Base-by-base conservation (phyloP, 2,329 filamentous ascomycete genomes). In the Chalaropsis thielavioides region DNA sequence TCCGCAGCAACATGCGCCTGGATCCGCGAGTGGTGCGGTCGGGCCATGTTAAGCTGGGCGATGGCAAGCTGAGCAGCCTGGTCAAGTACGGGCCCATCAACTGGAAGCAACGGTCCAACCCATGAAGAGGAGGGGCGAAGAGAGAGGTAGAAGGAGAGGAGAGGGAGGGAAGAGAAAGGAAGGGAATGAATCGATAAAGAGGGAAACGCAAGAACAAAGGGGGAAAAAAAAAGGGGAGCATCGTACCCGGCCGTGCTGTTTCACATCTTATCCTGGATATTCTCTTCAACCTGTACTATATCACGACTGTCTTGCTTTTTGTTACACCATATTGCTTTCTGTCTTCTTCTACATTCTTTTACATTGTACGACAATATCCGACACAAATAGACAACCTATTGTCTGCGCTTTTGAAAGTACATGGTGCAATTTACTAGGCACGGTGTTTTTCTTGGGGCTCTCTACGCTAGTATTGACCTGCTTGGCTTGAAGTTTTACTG, bases 1-100 rank as follows among this genome's bases (percentile, higher is more conserved):
- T 99, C 49, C 82, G 87, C 68, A 81, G 81, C 67, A 92, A 89
- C 19, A 80, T 99, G 69, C 82, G 84, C 62, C 80, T 95, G 70
- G 94, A 99, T 77, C 92, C 94, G 49, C 81, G 94, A 66, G 89
- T 97, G 84, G 88, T 99, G 68, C 84, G 91, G 67, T 87, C 92
- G 71, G 86, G 85, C 31, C 85, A 92, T 67, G 91, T 97, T 66
- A 95, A 92, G 80, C 80, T 97, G 69, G 92, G 92, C 54, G 79
- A 83, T 67, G 80, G 80, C 67, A 80, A 79, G 70, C 75, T 87
- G 40, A 75, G 75, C 64, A 83, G 78, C 10, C 71, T 81, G 64
- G 76, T 77, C 49, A 74, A 76, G 56, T 81, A 82, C 64, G 80
- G 80, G 0, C 72, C 74, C 24, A 74, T 82, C 5, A 74, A 77